Evolutionary conservation across 352 stramenopile species (phyloP).

Genomic region (Phytophthora pisi): DNA sequence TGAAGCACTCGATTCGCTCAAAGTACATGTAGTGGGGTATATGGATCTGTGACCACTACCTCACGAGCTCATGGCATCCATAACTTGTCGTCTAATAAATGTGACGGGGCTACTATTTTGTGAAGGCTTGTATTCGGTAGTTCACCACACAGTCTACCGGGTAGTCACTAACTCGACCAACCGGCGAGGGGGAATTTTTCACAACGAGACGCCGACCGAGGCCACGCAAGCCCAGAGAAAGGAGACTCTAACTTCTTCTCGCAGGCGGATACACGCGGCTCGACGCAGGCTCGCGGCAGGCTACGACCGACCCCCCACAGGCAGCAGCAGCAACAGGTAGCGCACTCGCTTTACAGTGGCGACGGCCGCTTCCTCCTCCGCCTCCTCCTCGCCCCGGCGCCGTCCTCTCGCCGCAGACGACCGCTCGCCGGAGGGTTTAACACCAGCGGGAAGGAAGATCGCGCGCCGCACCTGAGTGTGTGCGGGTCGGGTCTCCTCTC

Average conservation of each 20-base stretch:
- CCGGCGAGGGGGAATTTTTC: constrained; percentile 37
- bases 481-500: background rate
- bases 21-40: no score
- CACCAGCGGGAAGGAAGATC: no score
- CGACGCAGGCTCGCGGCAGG: constrained; percentile 23
- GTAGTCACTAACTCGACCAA: no score
- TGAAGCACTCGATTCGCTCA: no score
- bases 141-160: background rate
- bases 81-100: no score
- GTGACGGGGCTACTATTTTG: background rate
- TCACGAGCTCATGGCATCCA: no score
- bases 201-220: constrained; percentile 39
- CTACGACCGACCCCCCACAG: constrained; percentile 10
- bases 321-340: constrained; percentile 27
- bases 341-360: background rate
- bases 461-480: no score
- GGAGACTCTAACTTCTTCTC: constrained; percentile 33
- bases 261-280: constrained; percentile 31
- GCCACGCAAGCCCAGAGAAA: constrained; percentile 39
- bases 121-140: background rate
- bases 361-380: background rate
- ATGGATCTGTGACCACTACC: no score
- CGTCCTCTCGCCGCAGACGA: background rate
- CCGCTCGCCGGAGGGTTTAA: no score
- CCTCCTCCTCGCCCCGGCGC: background rate